These are phyloP conservation scores for Botrytis deweyae DNA, from an alignment of 2,329 filamentous ascomycete genomes.

Conservation along the genomic window DNA sequence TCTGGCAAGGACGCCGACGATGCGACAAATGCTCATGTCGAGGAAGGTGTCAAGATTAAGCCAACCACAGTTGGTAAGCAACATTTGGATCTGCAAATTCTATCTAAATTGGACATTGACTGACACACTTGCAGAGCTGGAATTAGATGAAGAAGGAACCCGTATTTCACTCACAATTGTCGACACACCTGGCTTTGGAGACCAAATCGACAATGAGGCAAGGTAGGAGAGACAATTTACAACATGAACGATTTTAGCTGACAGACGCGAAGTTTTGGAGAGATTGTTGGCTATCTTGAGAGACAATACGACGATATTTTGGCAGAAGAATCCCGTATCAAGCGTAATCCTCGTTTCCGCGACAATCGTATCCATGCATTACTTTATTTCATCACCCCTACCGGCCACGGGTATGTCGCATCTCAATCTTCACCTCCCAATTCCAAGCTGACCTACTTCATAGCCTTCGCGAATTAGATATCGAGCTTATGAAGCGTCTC, in stretches of 20 bases:
- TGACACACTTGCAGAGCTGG: slow-evolving; percentile 64
- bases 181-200: slow-evolving; percentile 96
- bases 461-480: slow-evolving; percentile 96
- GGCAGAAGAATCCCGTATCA: slow-evolving; percentile 98
- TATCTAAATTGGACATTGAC: slow-evolving; percentile 28
- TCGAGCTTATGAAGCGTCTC: slow-evolving; percentile 98
- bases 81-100: slow-evolving; percentile 5
- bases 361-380: slow-evolving; percentile 98
- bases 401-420: slow-evolving; percentile 78
- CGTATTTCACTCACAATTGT: slow-evolving; percentile 98
- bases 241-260: slow-evolving; percentile 31
- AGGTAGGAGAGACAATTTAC: slow-evolving; percentile 56
- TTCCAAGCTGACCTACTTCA: slow-evolving; percentile 27
- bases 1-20: slow-evolving; percentile 92
- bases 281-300: slow-evolving; percentile 98
- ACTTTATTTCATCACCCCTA: slow-evolving; percentile 99
- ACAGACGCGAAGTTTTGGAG: slow-evolving; percentile 69
- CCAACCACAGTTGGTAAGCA: slow-evolving; percentile 90
- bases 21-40: slow-evolving; percentile 80
- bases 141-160: slow-evolving; percentile 97
- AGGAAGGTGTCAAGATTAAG: slow-evolving; percentile 98
- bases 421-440: slow-evolving; percentile 4
- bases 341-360: slow-evolving; percentile 99
- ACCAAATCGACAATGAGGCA: slow-evolving; percentile 98
- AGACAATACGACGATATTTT: slow-evolving; percentile 99